These are phyloP conservation scores for Cercospora nicotianae DNA, from an alignment of 2,329 filamentous ascomycete species.

Conservation along the genomic window DNA sequence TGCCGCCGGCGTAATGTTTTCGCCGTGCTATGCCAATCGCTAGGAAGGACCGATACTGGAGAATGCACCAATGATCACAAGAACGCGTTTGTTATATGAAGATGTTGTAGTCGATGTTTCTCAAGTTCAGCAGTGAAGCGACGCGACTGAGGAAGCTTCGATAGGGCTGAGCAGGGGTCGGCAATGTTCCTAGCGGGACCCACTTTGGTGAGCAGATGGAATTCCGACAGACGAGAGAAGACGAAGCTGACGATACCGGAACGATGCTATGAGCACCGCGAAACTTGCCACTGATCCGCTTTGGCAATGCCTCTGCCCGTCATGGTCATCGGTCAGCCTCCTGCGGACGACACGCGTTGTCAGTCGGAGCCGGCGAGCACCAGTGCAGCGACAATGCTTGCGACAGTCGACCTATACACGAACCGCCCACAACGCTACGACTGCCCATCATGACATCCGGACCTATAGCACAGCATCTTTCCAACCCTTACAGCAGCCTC, in stretches of 20 bases:
- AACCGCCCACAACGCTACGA: not conserved
- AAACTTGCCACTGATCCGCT: constrained; percentile 56
- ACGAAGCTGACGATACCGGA: not conserved
- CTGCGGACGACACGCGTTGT: constrained; percentile 14
- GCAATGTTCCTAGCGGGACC: not conserved
- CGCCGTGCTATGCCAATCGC: not conserved
- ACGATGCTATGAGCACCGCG: constrained; percentile 37
- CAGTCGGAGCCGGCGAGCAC: constrained; percentile 11
- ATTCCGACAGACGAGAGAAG: not conserved
- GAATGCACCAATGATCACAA: not conserved
- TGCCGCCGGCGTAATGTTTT: not conserved
- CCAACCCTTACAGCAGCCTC: not conserved
- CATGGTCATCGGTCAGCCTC: constrained; percentile 32
- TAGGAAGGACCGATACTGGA: not conserved
- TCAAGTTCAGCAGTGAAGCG: not conserved
- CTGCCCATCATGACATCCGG: not conserved
- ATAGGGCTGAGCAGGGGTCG: not conserved
- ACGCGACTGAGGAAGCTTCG: not conserved
- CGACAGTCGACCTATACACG: constrained; percentile 18
- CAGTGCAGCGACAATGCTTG: constrained; percentile 18
- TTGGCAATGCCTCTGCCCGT: constrained; percentile 64
- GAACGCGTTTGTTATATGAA: not conserved
- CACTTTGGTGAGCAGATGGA: not conserved
- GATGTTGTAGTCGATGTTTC: not conserved
- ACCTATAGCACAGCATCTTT: not conserved